Conservation (phyloP, 345 rosid genomes). For the Rhizophora apiculata region DNA sequence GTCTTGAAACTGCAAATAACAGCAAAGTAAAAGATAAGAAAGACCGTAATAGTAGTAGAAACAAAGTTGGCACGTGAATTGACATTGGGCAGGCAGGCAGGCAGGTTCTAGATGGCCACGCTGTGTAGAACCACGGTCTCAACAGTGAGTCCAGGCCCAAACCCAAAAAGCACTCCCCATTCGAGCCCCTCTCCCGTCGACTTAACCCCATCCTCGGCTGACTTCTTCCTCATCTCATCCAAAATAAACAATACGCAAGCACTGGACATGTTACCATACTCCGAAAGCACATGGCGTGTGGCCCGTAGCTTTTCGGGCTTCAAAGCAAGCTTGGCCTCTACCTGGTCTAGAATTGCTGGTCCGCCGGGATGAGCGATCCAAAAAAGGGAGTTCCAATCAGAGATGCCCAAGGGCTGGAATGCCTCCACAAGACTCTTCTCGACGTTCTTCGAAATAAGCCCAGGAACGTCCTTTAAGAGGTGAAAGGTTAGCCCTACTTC, state of each 20-base stretch:
- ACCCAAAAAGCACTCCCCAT: constrained; percentile 83
- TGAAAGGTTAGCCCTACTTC: constrained; percentile 73
- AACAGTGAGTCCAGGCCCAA: constrained; percentile 84
- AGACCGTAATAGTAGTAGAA: not conserved
- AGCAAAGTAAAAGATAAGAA: not conserved
- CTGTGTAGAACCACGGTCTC: constrained; percentile 79
- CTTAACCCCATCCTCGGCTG: constrained; percentile 42
- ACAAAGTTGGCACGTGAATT: too few species aligned
- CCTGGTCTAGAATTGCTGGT: constrained; percentile 58
- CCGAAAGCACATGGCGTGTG: constrained; percentile 56
- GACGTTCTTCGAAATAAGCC: constrained; percentile 63
- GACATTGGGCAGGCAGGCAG: too few species aligned
- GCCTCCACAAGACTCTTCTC: constrained; percentile 65
- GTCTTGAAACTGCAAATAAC: too few species aligned
- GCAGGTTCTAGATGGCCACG: constrained; percentile 1
- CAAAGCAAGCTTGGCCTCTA: constrained; percentile 53
- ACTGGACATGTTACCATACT: constrained; percentile 82
- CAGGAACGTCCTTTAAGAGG: constrained; percentile 61
- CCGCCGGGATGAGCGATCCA: constrained; percentile 88
- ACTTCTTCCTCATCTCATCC: constrained; percentile 77
- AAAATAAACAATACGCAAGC: constrained; percentile 72
- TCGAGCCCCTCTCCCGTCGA: constrained; percentile 80
- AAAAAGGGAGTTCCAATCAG: constrained; percentile 75
- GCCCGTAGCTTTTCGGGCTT: constrained; percentile 53
- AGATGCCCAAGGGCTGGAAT: constrained; percentile 62